phyloP scores from a whole-genome alignment of 805 yeast genomes.

The Diddensiella santjacobensis region DNA sequence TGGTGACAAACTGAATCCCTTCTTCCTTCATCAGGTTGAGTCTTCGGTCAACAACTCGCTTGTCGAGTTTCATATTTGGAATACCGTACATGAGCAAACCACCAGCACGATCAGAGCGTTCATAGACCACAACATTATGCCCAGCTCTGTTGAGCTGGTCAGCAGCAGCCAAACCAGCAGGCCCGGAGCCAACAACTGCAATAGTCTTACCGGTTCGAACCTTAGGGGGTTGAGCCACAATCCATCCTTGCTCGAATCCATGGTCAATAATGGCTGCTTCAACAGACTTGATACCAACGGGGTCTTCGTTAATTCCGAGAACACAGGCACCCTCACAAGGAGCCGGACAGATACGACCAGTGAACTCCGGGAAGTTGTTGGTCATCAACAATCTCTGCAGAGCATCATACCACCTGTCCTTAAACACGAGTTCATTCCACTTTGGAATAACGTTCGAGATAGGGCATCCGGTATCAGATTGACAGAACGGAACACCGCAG shows the following conservation, averaged over 20 bases:
- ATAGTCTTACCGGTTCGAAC: slow-evolving; percentile 79
- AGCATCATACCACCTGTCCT: slow-evolving; percentile 93
- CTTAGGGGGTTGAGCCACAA: slow-evolving; percentile 74
- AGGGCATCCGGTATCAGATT: slow-evolving; percentile 97
- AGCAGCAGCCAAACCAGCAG: slow-evolving; percentile 94
- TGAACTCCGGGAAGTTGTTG: slow-evolving; percentile 97
- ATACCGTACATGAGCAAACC: slow-evolving; percentile 98
- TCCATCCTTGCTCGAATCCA: slow-evolving; percentile 97
- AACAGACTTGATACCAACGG: slow-evolving; percentile 94
- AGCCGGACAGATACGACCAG: slow-evolving; percentile 98
- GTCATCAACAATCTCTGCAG: slow-evolving; percentile 89
- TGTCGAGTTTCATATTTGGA: slow-evolving; percentile 97
- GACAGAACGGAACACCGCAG: slow-evolving; percentile 99
- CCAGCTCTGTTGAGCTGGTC: slow-evolving; percentile 97
- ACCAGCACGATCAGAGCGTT: slow-evolving; percentile 93
- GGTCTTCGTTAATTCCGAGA: slow-evolving; percentile 86
- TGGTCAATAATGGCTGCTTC: slow-evolving; percentile 95
- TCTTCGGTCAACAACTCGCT: slow-evolving; percentile 88
- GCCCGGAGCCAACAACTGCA: slow-evolving; percentile 94
- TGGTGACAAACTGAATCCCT: slow-evolving; percentile 76
- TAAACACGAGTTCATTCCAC: slow-evolving; percentile 94
- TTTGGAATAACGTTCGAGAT: slow-evolving; percentile 95
- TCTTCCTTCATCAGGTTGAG: slow-evolving; percentile 85
- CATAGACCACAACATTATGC: slow-evolving; percentile 85
- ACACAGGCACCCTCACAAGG: slow-evolving; percentile 98